These are phyloP conservation scores for Arxiozyma telluris DNA, from an alignment of 1,139 yeast species.

Conservation along the genomic window DNA sequence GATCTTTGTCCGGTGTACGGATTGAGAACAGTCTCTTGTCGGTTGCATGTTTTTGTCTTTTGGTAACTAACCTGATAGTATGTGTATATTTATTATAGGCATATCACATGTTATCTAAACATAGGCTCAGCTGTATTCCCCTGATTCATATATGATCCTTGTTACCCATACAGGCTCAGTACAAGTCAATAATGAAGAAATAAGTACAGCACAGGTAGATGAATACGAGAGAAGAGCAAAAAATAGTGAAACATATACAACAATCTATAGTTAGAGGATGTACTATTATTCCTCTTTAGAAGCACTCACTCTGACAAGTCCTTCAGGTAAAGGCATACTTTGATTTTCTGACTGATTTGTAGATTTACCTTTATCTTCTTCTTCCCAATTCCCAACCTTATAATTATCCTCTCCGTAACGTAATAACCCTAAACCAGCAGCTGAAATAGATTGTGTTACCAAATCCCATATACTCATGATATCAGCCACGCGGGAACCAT, in stretches of 20 bases:
- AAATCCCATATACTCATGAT: constrained; percentile 29
- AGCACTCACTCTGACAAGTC: constrained; percentile 6
- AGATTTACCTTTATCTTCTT: not conserved
- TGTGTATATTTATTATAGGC: too few species aligned
- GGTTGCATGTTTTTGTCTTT: too few species aligned
- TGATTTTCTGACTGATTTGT: not conserved
- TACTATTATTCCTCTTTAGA: not conserved
- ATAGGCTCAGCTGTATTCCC: too few species aligned
- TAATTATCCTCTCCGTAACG: constrained; percentile 29
- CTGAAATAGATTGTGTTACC: constrained; percentile 25
- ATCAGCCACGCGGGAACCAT: constrained; percentile 22
- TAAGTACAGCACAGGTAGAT: not conserved
- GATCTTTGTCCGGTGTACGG: not conserved
- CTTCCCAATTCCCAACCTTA: constrained; percentile 18
- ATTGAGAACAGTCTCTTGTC: not conserved
- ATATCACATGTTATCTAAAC: too few species aligned
- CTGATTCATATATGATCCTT: too few species aligned
- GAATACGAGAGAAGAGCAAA: not conserved
- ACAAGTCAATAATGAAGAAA: not conserved
- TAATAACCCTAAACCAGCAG: constrained; percentile 26
- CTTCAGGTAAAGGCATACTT: constrained; percentile 4
- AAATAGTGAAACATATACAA: too few species aligned
- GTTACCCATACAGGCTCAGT: too few species aligned
- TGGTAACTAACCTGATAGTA: too few species aligned
- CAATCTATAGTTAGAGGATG: too few species aligned